Evolutionary conservation across 495 filamentous ascomycete species (phyloP), one percentile per base, ranked within the genome.

Genomic region (Penicillium paxilli): DNA sequence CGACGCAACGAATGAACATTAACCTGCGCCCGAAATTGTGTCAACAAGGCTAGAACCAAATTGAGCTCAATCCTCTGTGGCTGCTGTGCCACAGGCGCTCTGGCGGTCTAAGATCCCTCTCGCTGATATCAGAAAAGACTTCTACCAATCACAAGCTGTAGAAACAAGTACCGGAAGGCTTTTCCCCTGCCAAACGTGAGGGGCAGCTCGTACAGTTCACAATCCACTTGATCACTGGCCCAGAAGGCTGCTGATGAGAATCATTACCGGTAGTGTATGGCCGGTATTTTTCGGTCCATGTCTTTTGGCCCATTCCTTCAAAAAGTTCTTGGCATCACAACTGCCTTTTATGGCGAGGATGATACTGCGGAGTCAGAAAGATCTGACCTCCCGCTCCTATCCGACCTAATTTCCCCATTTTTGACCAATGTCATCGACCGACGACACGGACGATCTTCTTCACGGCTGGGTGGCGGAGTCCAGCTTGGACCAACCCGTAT

Each of bases 401-500:
- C 8, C 8, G 40, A 23, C 6, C 6, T 42, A 23, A 42, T 42
- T 42, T 42, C 40, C n/a, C 4, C 40, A 42, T 6, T 42, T 23
- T 11, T 20, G n/a, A 42, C 40, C 9, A 8, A 14, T 23, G 20
- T 20, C 40, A 42, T 42, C 23, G 40, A 20, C 21, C 9, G 40
- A 19, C 40, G 17, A 38, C 17, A 7, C n/a, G 40, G 40, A 8
- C 19, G 40, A 42, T 42, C 40, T 42, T 42, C 40, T 42, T 42
- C 40, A 42, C 19, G 40, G n/a, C 33, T 11, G 5, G 35, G 47
- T 42, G 46, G 40, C 52, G 14, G 20, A 23, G 26, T 49, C 16
- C 40, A 42, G 40, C 40, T 42, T 42, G 40, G 40, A 42, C 21
- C 40, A 42, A 19, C 35, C 35, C 35, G 35, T 38, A 38, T 38